phyloP scores from a whole-genome alignment of 208 protist genomes.

The Crithidia thermophila region DNA sequence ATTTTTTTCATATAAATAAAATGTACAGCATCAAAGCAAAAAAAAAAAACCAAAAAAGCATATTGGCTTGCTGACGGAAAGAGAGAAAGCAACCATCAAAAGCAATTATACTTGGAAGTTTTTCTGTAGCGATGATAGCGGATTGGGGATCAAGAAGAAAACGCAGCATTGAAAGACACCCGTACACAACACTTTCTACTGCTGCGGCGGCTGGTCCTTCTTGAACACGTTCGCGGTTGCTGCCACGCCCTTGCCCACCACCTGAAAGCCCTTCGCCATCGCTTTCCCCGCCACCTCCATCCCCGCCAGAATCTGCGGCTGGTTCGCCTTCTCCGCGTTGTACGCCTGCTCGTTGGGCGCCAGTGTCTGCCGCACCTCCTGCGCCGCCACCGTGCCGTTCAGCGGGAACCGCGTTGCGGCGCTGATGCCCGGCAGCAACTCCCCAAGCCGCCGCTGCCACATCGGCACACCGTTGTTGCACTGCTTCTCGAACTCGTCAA shows the following conservation, averaged over 20 bases:
- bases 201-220: slow-evolving; percentile 15
- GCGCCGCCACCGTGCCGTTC: slow-evolving; percentile 42
- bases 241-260: slow-evolving; percentile 55
- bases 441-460: slow-evolving; percentile 68
- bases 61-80: background rate
- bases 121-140: too few species aligned
- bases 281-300: slow-evolving; percentile 70
- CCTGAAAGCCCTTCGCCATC: slow-evolving; percentile 74
- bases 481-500: slow-evolving; percentile 66
- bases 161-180: slow-evolving; percentile 5
- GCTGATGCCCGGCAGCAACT: slow-evolving; percentile 49
- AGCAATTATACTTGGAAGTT: background rate
- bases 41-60: slow-evolving; percentile 11
- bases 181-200: too few species aligned
- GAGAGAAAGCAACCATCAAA: background rate
- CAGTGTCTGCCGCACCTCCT: slow-evolving; percentile 63
- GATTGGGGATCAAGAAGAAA: background rate
- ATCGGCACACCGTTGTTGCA: slow-evolving; percentile 47
- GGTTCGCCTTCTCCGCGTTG: slow-evolving; percentile 43
- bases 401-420: slow-evolving; percentile 77
- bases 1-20: background rate
- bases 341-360: slow-evolving; percentile 50
- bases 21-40: background rate
- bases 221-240: slow-evolving; percentile 55
- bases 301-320: slow-evolving; percentile 58